These are phyloP conservation scores for Kockiozyma suomiensis DNA, from an alignment of 805 yeast genomes.

Conservation along the genomic window DNA sequence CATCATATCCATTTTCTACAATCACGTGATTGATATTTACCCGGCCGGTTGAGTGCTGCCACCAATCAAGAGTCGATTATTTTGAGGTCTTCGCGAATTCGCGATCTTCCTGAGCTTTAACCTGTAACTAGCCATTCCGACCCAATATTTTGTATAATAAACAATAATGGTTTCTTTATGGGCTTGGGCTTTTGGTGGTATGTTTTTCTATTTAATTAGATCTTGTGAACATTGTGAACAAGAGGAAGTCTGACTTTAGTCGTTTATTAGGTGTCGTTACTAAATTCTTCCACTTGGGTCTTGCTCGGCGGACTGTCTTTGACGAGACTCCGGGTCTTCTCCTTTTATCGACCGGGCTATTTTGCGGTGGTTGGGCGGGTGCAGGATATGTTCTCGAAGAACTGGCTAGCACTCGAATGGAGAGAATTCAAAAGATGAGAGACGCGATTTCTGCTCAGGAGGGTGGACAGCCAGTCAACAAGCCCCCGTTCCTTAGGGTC, in stretches of 20 bases:
- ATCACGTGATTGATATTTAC: background rate
- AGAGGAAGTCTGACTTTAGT: too few relatives aligned
- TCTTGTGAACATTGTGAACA: too few relatives aligned
- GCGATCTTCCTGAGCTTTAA: background rate
- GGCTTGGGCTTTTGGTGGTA: slow-evolving; percentile 3
- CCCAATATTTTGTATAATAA: background rate
- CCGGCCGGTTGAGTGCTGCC: background rate
- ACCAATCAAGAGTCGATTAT: slow-evolving; percentile 6
- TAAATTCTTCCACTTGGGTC: slow-evolving; percentile 43
- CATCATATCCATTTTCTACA: too few relatives aligned
- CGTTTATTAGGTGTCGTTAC: slow-evolving; percentile 40
- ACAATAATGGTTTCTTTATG: slow-evolving; percentile 2
- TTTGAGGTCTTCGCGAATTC: background rate
- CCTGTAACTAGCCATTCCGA: background rate
- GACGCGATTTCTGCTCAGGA: slow-evolving; percentile 1
- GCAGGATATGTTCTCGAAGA: slow-evolving; percentile 40
- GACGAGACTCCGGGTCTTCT: slow-evolving; percentile 1
- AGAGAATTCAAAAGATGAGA: background rate
- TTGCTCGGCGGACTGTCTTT: slow-evolving; percentile 41
- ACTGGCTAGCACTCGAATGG: slow-evolving; percentile 4
- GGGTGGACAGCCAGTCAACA: slow-evolving; percentile 1
- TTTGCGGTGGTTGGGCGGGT: slow-evolving; percentile 41
- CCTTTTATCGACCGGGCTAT: background rate
- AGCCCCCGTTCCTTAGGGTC: slow-evolving; percentile 2
- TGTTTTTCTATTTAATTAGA: too few relatives aligned